Evolutionary conservation across 768 basidiomycete species (phyloP).

Genomic region (Phlebiopsis flavidoalba): DNA sequence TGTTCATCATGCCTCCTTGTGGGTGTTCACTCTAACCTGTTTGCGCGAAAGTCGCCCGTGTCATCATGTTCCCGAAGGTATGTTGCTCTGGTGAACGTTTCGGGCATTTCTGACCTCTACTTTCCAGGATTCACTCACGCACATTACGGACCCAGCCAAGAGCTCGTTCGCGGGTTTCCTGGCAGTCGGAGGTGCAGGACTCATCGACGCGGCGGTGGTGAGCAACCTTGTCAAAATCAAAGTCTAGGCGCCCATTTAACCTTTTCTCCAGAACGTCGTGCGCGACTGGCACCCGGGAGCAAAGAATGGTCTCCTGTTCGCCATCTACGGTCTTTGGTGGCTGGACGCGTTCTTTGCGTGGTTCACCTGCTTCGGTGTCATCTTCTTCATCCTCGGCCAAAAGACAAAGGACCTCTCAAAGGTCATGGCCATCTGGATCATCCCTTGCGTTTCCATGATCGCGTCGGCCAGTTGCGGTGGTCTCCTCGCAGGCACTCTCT

Average conservation of each 20-base stretch:
- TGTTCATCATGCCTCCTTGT: slow-evolving; percentile 36
- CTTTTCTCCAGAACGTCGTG: slow-evolving; percentile 23
- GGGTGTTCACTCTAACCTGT: slow-evolving; percentile 30
- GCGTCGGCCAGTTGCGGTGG: slow-evolving; percentile 49
- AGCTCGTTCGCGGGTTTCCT: slow-evolving; percentile 39
- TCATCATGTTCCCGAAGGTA: slow-evolving; percentile 28
- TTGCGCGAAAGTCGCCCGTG: slow-evolving; percentile 25
- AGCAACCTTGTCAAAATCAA: slow-evolving; percentile 9
- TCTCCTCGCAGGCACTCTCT: slow-evolving; percentile 35
- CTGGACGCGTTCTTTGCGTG: slow-evolving; percentile 37
- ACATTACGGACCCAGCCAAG: slow-evolving; percentile 37
- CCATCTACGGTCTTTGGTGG: slow-evolving; percentile 49
- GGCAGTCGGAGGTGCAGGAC: slow-evolving; percentile 39
- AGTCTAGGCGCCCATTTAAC: not conserved
- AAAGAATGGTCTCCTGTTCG: slow-evolving; percentile 28
- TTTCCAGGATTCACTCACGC: slow-evolving; percentile 17
- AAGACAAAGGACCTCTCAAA: slow-evolving; percentile 35
- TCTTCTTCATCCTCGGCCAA: slow-evolving; percentile 41
- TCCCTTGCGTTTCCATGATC: slow-evolving; percentile 48
- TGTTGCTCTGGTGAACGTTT: not conserved
- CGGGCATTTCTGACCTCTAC: not conserved
- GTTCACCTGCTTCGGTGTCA: slow-evolving; percentile 40
- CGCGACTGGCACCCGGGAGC: slow-evolving; percentile 30
- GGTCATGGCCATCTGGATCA: slow-evolving; percentile 43
- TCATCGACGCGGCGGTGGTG: slow-evolving; percentile 36